Conservation (phyloP, 768 basidiomycete genomes). For the Terana coerulea region DNA sequence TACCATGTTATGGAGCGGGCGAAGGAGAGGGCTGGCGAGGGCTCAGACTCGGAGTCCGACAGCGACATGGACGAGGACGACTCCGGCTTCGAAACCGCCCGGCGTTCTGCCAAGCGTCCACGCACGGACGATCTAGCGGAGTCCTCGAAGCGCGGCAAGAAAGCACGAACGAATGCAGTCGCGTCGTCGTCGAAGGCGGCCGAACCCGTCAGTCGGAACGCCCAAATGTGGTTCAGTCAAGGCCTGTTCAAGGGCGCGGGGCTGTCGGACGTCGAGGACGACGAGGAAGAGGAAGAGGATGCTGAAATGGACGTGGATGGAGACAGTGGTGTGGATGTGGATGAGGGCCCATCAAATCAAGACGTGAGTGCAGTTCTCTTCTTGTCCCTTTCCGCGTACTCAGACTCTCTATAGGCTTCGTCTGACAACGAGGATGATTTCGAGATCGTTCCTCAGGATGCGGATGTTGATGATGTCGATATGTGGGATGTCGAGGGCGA, state of each 20-base stretch:
- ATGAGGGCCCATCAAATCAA: background rate
- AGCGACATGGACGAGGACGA: slow-evolving; percentile 44
- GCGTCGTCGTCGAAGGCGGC: slow-evolving; percentile 35
- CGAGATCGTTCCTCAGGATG: slow-evolving; percentile 67
- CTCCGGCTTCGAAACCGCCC: slow-evolving; percentile 27
- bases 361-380: background rate
- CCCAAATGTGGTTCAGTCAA: slow-evolving; percentile 95
- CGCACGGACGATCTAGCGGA: slow-evolving; percentile 22
- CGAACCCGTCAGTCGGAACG: slow-evolving; percentile 43
- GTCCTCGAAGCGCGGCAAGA: slow-evolving; percentile 38
- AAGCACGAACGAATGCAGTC: slow-evolving; percentile 36
- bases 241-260: slow-evolving; percentile 75
- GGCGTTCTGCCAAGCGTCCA: slow-evolving; percentile 39
- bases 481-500: slow-evolving; percentile 84
- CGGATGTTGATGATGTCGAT: slow-evolving; percentile 51
- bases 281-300: slow-evolving; percentile 34
- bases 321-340: background rate
- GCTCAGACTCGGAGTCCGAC: slow-evolving; percentile 51
- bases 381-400: background rate
- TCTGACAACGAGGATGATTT: slow-evolving; percentile 58
- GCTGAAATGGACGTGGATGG: slow-evolving; percentile 32
- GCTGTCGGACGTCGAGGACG: slow-evolving; percentile 36
- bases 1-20: slow-evolving; percentile 63
- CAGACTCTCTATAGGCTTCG: slow-evolving; percentile 4
- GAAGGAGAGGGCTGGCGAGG: slow-evolving; percentile 44